Conservation (phyloP, 2,329 filamentous ascomycete species). For the Tolypocladium ophioglossoides region DNA sequence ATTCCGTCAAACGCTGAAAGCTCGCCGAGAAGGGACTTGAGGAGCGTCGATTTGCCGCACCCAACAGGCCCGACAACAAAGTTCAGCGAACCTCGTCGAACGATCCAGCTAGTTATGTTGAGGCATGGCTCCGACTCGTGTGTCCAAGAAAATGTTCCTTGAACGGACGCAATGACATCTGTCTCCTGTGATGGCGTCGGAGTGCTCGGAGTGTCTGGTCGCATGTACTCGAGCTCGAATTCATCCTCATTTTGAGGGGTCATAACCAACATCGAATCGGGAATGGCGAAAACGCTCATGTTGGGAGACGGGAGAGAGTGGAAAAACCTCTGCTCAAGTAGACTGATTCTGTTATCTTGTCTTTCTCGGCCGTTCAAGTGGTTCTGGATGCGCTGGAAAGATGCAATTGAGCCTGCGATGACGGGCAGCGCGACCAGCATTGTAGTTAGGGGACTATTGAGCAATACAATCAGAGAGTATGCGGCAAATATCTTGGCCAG, state of each 20-base stretch:
- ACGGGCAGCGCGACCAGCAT: neutral
- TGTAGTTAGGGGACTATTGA: neutral
- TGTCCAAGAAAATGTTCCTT: neutral
- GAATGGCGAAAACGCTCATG: neutral
- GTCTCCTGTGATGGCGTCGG: neutral
- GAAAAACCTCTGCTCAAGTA: neutral
- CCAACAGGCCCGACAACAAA: neutral
- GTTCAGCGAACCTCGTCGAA: neutral
- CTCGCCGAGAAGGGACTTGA: neutral
- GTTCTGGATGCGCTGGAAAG: neutral
- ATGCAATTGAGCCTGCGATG: neutral
- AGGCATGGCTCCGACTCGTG: neutral
- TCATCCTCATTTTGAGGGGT: neutral
- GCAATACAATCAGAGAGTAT: neutral
- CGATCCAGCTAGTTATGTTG: neutral
- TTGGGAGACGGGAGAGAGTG: neutral
- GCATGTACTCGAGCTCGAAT: neutral
- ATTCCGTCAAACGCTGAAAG: neutral
- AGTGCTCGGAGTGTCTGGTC: neutral
- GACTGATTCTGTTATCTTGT: neutral
- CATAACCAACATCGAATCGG: neutral
- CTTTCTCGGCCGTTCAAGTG: neutral
- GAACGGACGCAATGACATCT: neutral
- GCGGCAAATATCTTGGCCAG: neutral
- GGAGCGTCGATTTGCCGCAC: neutral